These are phyloP conservation scores for Arbutus unedo DNA, from an alignment of 148 eudicot species.

Conservation along the genomic window DNA sequence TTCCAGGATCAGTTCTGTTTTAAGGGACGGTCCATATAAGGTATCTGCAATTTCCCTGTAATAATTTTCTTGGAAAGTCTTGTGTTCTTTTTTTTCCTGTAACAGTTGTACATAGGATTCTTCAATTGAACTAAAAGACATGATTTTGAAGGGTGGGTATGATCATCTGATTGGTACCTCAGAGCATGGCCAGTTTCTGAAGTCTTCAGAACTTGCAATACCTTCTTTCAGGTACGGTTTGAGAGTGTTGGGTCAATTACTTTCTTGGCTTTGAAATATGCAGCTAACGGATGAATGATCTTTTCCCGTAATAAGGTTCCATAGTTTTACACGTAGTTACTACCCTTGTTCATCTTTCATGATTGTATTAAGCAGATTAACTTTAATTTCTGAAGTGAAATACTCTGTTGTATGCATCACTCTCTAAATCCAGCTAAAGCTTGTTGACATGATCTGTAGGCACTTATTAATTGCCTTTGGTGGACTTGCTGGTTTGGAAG, in stretches of 20 bases:
- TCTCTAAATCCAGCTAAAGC: neutral
- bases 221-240: constrained; percentile 75
- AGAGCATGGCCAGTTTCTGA: constrained; percentile 77
- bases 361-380: neutral
- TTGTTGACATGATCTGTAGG: constrained; percentile 33
- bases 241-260: neutral
- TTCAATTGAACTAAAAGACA: constrained; percentile 1
- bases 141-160: constrained; percentile 68
- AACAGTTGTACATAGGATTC: neutral
- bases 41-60: constrained; percentile 31
- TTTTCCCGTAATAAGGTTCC: neutral
- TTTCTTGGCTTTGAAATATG: neutral
- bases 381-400: neutral
- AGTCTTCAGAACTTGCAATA: constrained; percentile 72
- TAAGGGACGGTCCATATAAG: constrained; percentile 68
- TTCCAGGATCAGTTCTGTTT: constrained; percentile 74
- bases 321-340: neutral
- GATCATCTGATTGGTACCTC: constrained; percentile 96
- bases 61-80: neutral
- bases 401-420: neutral
- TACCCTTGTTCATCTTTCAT: neutral
- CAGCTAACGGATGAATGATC: neutral
- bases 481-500: constrained; percentile 97
- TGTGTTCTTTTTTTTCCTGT: neutral
- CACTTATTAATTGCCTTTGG: constrained; percentile 92